Evolutionary conservation across 208 protist genomes (phyloP), one percentile per base, ranked within the genome.

Genomic region (Leishmania tropica): DNA sequence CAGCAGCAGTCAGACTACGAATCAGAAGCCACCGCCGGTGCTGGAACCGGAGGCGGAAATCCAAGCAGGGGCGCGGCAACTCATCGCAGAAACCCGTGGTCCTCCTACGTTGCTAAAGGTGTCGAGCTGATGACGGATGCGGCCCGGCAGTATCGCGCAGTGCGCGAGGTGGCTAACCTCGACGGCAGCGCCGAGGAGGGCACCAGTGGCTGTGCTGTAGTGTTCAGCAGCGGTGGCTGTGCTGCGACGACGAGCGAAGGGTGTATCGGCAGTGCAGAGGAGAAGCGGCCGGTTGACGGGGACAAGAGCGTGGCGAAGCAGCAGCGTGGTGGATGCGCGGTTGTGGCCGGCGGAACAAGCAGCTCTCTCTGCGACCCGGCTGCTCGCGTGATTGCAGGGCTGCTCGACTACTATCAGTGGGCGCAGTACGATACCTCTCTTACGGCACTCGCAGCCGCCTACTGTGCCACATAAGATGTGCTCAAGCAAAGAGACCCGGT

Each of bases 361-460:
- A 83, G 79, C 64, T 48, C 85, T 31, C 56, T 88, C 58, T 87
- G 84, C 78, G 88, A 79, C 37, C 75, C 85, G 15, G 70, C 78
- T 5, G 85, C 85, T 3, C 85, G 89, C 45, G 86, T 90, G 37
- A 92, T 95, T 79, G 84, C 85, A 1, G 91, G 91, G 5, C 81
- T 97, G 45, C 84, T 95, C 40, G 94, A 97, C 75, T 97, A 96
- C 87, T 97, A 97, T 85, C 94, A 96, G 80, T 97, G 92, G 90
- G 90, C 90, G 40, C 94, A 96, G 85, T 95, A 95, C 83, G 94
- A 97, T 82, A 83, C 77, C 28, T 75, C 89, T 2, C 81, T 97
- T 56, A 78, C 87, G 24, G 85, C 85, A 35, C 91, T 95, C 68
- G 92, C 92, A 17, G 83, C 89, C 48, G 51, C 70, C 60, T 96